Conservation (phyloP, 2,329 filamentous ascomycete species). For the Westerdykella ornata region DNA sequence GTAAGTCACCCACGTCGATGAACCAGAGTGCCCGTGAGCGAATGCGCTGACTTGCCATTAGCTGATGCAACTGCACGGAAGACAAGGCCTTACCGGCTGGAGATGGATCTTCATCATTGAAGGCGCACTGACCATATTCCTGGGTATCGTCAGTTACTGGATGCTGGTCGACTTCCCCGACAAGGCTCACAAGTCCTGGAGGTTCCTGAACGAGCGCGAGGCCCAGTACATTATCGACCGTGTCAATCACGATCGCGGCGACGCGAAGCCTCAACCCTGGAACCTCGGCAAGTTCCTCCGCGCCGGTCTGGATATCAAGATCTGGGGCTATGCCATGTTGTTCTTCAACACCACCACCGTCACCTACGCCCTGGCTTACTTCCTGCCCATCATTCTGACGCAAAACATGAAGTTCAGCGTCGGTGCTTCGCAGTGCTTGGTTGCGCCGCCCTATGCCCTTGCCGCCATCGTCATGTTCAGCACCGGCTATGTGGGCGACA, state of each 20-base stretch:
- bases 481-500: slow-evolving; percentile 60
- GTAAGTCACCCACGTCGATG: slow-evolving; percentile 32
- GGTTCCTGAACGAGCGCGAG: slow-evolving; percentile 44
- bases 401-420: slow-evolving; percentile 58
- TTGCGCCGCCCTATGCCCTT: slow-evolving; percentile 45
- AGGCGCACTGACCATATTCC: slow-evolving; percentile 36
- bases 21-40: neutral
- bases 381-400: slow-evolving; percentile 66
- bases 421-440: slow-evolving; percentile 60
- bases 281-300: slow-evolving; percentile 43
- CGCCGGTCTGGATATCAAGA: slow-evolving; percentile 45
- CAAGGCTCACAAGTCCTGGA: slow-evolving; percentile 37
- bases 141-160: slow-evolving; percentile 39
- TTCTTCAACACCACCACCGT: slow-evolving; percentile 62
- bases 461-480: slow-evolving; percentile 41
- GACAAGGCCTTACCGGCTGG: slow-evolving; percentile 43
- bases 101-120: slow-evolving; percentile 45
- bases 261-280: slow-evolving; percentile 47
- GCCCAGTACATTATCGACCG: slow-evolving; percentile 45
- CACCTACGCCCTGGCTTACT: slow-evolving; percentile 70
- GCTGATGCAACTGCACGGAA: slow-evolving; percentile 58
- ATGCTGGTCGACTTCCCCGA: slow-evolving; percentile 44
- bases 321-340: slow-evolving; percentile 50
- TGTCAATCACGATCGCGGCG: slow-evolving; percentile 49
- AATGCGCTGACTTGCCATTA: slow-evolving; percentile 11